phyloP scores from a whole-genome alignment of 2,329 filamentous ascomycete genomes.

The Escovopsis sp. region DNA sequence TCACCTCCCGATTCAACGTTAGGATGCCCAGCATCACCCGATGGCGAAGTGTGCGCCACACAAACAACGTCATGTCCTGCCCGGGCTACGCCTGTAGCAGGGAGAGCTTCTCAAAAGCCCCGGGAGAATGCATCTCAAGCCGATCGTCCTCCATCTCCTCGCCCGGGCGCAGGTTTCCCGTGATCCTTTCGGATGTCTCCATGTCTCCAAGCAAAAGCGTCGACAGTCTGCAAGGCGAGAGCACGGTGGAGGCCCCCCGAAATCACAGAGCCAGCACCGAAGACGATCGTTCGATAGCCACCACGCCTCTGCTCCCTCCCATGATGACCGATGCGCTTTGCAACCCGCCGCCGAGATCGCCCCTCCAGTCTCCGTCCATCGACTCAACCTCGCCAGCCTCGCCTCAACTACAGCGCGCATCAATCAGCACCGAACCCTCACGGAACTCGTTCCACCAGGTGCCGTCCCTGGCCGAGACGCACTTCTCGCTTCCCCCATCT shows the following conservation, averaged over 20 bases:
- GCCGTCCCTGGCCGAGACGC: slow-evolving; percentile 42
- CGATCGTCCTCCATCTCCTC: slow-evolving; percentile 65
- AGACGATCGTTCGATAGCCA: slow-evolving; percentile 46
- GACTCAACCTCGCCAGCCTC: slow-evolving; percentile 43
- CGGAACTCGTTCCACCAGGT: slow-evolving; percentile 55
- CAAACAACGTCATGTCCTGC: slow-evolving; percentile 29
- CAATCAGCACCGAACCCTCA: slow-evolving; percentile 64
- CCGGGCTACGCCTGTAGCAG: slow-evolving; percentile 73
- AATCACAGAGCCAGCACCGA: slow-evolving; percentile 33
- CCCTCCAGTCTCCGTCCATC: slow-evolving; percentile 72
- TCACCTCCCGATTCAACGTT: slow-evolving; percentile 51
- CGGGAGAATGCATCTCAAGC: slow-evolving; percentile 50
- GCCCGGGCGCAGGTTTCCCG: slow-evolving; percentile 31
- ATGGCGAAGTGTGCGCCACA: slow-evolving; percentile 30
- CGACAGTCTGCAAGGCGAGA: slow-evolving; percentile 30
- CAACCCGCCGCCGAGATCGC: slow-evolving; percentile 51
- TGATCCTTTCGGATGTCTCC: slow-evolving; percentile 33
- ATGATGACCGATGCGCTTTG: slow-evolving; percentile 47
- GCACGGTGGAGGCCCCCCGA: slow-evolving; percentile 24
- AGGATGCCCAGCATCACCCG: slow-evolving; percentile 38
- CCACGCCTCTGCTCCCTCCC: slow-evolving; percentile 74
- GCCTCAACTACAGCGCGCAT: slow-evolving; percentile 30
- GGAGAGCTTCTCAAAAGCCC: slow-evolving; percentile 43
- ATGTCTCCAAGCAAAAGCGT: slow-evolving; percentile 44
- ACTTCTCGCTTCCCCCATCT: slow-evolving; percentile 43